Conservation (phyloP, 176 grass and related monocot species). For the Phoenix roebelenii region DNA sequence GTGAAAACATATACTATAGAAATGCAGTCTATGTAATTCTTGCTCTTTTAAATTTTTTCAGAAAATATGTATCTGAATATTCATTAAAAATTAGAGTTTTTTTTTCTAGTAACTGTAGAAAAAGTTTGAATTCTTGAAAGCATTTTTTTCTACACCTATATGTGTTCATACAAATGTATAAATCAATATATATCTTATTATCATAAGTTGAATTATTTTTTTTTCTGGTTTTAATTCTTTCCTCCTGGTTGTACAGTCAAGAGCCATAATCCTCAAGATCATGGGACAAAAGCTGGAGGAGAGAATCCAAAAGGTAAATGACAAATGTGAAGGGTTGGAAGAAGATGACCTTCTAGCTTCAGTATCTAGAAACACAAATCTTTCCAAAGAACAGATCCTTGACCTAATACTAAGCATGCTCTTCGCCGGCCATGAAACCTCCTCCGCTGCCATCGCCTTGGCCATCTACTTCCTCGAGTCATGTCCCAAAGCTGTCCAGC, state of each 20-base stretch:
- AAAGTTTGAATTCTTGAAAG: too few species aligned
- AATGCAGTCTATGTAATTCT: too few species aligned
- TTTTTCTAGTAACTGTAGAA: too few species aligned
- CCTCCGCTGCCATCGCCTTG: conserved; percentile 14
- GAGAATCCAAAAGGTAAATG: conserved; percentile 15
- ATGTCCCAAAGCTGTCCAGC: conserved; percentile 16
- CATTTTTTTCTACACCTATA: too few species aligned
- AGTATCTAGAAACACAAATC: conserved; percentile 16
- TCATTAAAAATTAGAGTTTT: too few species aligned
- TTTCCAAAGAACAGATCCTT: conserved; percentile 28
- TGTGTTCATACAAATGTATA: not conserved
- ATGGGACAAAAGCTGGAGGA: conserved; percentile 16
- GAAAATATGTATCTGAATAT: too few species aligned
- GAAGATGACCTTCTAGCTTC: conserved; percentile 26
- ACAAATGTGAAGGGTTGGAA: not conserved
- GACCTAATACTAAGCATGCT: conserved; percentile 31
- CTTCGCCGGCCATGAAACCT: conserved; percentile 37
- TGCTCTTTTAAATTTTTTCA: too few species aligned
- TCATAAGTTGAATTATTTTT: not conserved
- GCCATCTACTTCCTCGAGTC: conserved; percentile 21
- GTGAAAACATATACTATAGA: too few species aligned
- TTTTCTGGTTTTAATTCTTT: not conserved
- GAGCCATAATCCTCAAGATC: conserved; percentile 13
- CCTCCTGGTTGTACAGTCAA: conserved; percentile 8
- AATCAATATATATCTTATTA: not conserved